A percentile compares a stretch with the other conserved stretches of the same genome.
These are phyloP conservation scores for Rhodotorula paludigena DNA, from an alignment of 768 basidiomycete species.

Conservation along the genomic window DNA sequence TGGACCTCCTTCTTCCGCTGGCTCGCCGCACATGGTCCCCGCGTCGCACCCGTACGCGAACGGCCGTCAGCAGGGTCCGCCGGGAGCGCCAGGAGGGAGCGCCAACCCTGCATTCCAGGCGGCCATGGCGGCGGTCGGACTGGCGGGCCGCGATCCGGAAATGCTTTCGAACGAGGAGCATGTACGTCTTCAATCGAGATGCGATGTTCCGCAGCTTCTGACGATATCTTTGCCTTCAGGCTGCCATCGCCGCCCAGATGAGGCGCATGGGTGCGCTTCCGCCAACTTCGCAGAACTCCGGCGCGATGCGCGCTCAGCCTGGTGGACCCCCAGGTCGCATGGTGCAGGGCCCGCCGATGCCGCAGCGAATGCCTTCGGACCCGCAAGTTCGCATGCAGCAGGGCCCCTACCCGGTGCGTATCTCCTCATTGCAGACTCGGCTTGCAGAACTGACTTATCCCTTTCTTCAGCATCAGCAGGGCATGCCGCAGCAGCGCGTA, in stretches of 20 bases:
- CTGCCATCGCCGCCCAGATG: conserved; percentile 27
- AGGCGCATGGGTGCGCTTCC: conserved; percentile 29
- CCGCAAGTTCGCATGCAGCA: conserved; percentile 25
- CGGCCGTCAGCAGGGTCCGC: conserved; percentile 1
- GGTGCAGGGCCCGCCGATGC: not conserved
- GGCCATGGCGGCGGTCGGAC: conserved; percentile 27
- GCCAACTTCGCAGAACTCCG: conserved; percentile 2
- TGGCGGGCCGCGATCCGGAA: conserved; percentile 29
- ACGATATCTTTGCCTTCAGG: not conserved
- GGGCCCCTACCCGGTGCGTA: conserved; percentile 3
- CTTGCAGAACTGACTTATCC: not conserved
- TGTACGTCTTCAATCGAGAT: too few relatives aligned
- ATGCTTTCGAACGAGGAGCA: conserved; percentile 27
- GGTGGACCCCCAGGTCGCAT: too few relatives aligned
- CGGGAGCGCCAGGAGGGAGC: not conserved
- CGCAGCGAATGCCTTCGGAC: conserved; percentile 33
- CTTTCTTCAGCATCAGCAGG: conserved; percentile 6
- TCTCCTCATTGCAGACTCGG: not conserved
- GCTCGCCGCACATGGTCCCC: conserved; percentile 25
- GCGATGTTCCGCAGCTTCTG: too few relatives aligned
- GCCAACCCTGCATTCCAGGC: conserved; percentile 8
- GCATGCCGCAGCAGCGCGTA: conserved; percentile 17
- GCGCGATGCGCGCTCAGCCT: conserved; percentile 5
- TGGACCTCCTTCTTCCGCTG: not conserved
- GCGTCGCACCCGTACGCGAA: conserved; percentile 30